Evolutionary conservation across 768 basidiomycete genomes (phyloP).

Genomic region (Lactifluus echinatus): DNA sequence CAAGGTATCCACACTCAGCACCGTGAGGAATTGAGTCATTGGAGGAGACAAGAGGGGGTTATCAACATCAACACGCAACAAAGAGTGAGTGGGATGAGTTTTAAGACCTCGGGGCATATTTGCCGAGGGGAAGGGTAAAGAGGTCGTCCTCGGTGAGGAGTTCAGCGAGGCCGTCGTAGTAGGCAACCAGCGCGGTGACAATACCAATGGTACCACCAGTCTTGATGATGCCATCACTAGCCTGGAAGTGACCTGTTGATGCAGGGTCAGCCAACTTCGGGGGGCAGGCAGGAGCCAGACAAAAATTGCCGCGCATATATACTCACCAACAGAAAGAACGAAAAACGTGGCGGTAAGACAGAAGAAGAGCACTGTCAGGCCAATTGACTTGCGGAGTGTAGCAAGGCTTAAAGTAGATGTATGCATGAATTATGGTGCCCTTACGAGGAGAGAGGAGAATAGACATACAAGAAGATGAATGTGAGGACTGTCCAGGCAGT

Average conservation of each 20-base stretch:
- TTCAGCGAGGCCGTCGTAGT: slow-evolving; percentile 37
- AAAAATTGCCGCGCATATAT: background rate
- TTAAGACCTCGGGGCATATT: too few species aligned
- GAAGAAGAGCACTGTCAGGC: slow-evolving; percentile 42
- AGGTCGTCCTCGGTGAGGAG: slow-evolving; percentile 32
- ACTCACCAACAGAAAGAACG: slow-evolving; percentile 36
- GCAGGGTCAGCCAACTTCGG: background rate
- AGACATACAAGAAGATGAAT: slow-evolving; percentile 52
- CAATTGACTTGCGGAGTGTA: slow-evolving; percentile 42
- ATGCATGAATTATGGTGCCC: background rate
- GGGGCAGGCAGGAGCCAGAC: background rate
- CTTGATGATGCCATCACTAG: slow-evolving; percentile 22
- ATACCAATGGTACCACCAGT: slow-evolving; percentile 40
- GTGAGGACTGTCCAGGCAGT: slow-evolving; percentile 72
- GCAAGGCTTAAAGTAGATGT: slow-evolving; percentile 31
- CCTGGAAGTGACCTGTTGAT: slow-evolving; percentile 19
- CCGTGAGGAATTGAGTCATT: too few species aligned
- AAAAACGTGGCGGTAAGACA: slow-evolving; percentile 48
- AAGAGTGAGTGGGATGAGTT: too few species aligned
- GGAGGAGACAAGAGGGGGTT: too few species aligned
- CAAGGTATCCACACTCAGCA: too few species aligned
- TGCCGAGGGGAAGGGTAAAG: slow-evolving; percentile 36
- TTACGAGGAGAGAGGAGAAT: background rate
- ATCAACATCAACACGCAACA: too few species aligned
- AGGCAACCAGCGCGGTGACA: slow-evolving; percentile 39